phyloP scores from a whole-genome alignment of 345 rosid species.

The Conringia planisiliqua region DNA sequence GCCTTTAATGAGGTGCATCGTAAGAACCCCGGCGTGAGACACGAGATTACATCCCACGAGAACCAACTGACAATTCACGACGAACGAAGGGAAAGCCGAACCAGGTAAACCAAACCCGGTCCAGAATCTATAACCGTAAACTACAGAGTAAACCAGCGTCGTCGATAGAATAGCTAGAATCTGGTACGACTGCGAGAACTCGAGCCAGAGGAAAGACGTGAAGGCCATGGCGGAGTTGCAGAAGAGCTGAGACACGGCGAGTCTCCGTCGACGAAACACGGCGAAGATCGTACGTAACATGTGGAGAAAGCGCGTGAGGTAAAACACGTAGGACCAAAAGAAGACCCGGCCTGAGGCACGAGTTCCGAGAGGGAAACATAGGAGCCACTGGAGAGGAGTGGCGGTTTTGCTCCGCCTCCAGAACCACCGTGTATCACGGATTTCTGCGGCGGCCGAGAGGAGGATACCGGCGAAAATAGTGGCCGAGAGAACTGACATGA shows the following conservation, averaged over 20 bases:
- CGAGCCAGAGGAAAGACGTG: conserved; percentile 82
- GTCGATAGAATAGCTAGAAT: conserved; percentile 72
- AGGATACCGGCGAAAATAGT: conserved; percentile 74
- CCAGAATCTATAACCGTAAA: conserved; percentile 74
- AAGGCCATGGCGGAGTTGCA: conserved; percentile 54
- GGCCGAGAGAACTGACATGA: conserved; percentile 60
- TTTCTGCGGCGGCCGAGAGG: conserved; percentile 81
- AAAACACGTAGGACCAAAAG: conserved; percentile 91
- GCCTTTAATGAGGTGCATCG: conserved; percentile 61
- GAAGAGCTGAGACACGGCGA: conserved; percentile 61
- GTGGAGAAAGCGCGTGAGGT: conserved; percentile 76
- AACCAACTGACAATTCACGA: conserved; percentile 56
- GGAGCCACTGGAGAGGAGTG: conserved; percentile 86
- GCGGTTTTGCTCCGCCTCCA: conserved; percentile 68
- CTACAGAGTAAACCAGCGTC: conserved; percentile 60
- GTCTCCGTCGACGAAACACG: conserved; percentile 46
- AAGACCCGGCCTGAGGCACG: conserved; percentile 94
- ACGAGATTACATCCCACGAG: conserved; percentile 56
- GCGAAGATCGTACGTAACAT: conserved; percentile 66
- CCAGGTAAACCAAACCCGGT: conserved; percentile 56
- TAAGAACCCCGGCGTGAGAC: conserved; percentile 64
- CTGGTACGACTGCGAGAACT: conserved; percentile 86
- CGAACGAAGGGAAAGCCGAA: conserved; percentile 52
- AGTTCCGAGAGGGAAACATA: conserved; percentile 87
- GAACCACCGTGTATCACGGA: conserved; percentile 81